Percentiles rank a stretch among this genome's conserved stretches.
Conservation (phyloP, 768 basidiomycete genomes). For the Calocybe indica region DNA sequence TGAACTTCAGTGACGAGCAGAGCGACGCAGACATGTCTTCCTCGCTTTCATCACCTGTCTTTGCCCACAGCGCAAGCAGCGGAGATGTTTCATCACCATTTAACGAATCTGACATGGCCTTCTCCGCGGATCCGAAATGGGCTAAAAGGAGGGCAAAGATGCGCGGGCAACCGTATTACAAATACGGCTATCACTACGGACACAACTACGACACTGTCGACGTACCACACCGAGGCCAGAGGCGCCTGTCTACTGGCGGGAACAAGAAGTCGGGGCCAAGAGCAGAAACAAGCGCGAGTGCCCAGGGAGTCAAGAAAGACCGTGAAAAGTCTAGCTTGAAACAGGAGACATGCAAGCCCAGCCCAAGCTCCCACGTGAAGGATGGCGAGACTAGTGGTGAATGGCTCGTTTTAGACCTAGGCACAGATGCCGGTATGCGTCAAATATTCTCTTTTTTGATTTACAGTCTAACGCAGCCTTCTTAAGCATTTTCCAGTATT, state of each 20-base stretch:
- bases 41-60: slow-evolving; percentile 33
- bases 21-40: slow-evolving; percentile 12
- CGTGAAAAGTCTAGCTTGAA: slow-evolving; percentile 9
- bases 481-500: slow-evolving; percentile 41
- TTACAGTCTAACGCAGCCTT: neutral
- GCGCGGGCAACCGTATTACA: slow-evolving; percentile 15
- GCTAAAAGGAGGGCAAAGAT: neutral
- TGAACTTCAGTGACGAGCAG: neutral
- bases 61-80: slow-evolving; percentile 26
- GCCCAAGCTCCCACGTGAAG: slow-evolving; percentile 8
- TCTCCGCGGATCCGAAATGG: no score
- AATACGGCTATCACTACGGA: slow-evolving; percentile 15
- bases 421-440: slow-evolving; percentile 14
- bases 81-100: neutral
- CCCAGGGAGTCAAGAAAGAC: slow-evolving; percentile 9
- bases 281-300: neutral
- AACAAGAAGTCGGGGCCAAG: neutral
- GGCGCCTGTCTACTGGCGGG: slow-evolving; percentile 5
- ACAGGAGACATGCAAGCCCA: slow-evolving; percentile 12
- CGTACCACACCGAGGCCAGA: no score
- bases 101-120: no score
- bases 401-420: slow-evolving; percentile 49
- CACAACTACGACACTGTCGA: neutral
- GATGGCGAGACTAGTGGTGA: slow-evolving; percentile 28
- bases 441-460: neutral